Base-by-base conservation (phyloP, 1,139 yeast genomes). In the Hanseniaspora uvarum region DNA sequence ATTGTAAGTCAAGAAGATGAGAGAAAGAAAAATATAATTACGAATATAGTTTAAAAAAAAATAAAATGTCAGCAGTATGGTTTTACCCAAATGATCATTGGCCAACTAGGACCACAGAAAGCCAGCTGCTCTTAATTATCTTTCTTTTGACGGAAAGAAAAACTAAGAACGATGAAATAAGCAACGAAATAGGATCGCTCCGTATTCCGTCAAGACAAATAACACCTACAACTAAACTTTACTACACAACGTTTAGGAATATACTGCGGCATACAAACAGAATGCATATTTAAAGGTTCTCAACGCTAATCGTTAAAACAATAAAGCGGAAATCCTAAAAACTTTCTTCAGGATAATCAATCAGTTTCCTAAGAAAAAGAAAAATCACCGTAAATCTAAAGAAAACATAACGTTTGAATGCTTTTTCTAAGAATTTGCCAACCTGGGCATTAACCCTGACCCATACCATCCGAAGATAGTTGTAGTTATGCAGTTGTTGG, bases 221-320 rank as follows among this genome's bases (percentile, higher is more conserved):
- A 30, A 48, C 34, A 38, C 28, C 49, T 43, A 44, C 52, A 45
- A 16, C 19, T 24, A 19, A 43, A 40, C 38, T 53, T 53, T 53
- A 39, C 83, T 75, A 66, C 88, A 86, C 81, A 83, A 85, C 77
- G 92, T 81, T 74, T 82, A 83, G 94, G 94, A 84, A 84, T 84
- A 84, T 84, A 86, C 84, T 78, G 89, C 73, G 60, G 68, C 64
- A 65, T 62, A 61, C 63, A 59, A 37, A 37, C 31, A 12, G 8
- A 30, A 26, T 43, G 48, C 67, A 63, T 66, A 63, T 63, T 67
- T 62, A 63, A 65, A 67, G 64, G 60, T 70, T 63, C 59, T 81
- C 82, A 80, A 78, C 84, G 77, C 81, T 72, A 73, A 74, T 66
- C 59, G 50, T 51, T 24, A 33, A 45, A 45, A 45, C 54, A 50